Conservation (phyloP, 257 asterid species). For the Echites panduratus region DNA sequence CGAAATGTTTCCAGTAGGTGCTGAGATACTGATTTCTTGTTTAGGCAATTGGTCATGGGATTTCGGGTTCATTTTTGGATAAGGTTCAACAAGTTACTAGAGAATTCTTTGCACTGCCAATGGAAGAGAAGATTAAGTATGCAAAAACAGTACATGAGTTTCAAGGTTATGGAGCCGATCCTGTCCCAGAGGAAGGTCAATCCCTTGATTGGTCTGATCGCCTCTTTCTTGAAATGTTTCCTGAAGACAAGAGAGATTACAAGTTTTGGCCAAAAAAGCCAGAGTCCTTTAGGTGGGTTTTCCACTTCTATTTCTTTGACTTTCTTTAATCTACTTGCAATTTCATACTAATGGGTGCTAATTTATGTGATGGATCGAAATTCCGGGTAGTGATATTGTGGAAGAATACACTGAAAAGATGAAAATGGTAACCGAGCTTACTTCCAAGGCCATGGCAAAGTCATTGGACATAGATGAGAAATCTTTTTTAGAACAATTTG, state of each 20-base stretch:
- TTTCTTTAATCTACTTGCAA: too few relatives aligned
- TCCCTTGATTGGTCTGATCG: conserved; percentile 62
- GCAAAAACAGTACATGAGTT: conserved; percentile 40
- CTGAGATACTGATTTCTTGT: neutral
- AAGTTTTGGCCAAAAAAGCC: conserved; percentile 45
- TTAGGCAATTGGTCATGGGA: conserved; percentile 51
- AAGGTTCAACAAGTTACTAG: conserved; percentile 27
- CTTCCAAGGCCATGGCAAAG: conserved; percentile 45
- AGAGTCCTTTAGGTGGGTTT: conserved; percentile 31
- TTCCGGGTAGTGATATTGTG: conserved; percentile 23
- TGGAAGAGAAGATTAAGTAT: conserved; percentile 48
- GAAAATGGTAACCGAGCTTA: conserved; percentile 24
- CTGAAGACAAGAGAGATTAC: conserved; percentile 39
- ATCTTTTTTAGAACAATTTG: conserved; percentile 43
- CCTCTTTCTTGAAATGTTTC: conserved; percentile 29
- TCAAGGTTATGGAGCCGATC: conserved; percentile 63
- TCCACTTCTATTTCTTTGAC: neutral
- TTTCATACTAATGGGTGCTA: neutral
- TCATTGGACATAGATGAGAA: conserved; percentile 36
- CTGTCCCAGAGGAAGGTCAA: conserved; percentile 52
- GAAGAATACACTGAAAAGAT: conserved; percentile 34
- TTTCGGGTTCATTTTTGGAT: conserved; percentile 31
- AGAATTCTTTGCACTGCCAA: conserved; percentile 41
- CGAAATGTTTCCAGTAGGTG: neutral
- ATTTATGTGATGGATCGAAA: neutral